A percentile compares a stretch with the other conserved stretches of the same genome.
Evolutionary conservation across 495 filamentous ascomycete genomes (phyloP).

Genomic region (Lasiosphaeriaceae sp.): DNA sequence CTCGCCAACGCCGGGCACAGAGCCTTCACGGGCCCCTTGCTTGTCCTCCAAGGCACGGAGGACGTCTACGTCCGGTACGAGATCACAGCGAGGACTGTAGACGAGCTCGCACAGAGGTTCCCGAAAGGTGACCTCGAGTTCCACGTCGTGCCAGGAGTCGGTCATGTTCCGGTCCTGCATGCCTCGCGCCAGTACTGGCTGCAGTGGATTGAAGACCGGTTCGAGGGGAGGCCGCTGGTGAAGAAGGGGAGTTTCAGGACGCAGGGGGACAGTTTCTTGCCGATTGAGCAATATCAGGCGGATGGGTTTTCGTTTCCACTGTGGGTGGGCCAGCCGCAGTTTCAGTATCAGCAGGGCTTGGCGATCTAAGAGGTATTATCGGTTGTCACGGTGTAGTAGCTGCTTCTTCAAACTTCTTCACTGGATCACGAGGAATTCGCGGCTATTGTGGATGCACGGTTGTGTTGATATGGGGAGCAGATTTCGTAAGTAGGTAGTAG

Average conservation of each 20-base stretch:
- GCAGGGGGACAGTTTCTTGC: conserved; percentile 25
- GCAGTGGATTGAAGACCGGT: conserved; percentile 38
- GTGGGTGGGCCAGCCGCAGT: conserved; percentile 29
- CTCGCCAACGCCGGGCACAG: not conserved
- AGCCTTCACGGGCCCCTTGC: not conserved
- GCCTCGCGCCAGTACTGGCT: conserved; percentile 37
- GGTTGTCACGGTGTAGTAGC: too few relatives aligned
- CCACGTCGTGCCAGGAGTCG: conserved; percentile 26
- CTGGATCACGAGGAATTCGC: too few relatives aligned
- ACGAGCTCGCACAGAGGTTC: conserved; percentile 28
- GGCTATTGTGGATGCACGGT: too few relatives aligned
- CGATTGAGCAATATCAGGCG: conserved; percentile 22
- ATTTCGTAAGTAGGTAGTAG: too few relatives aligned
- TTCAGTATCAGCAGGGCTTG: conserved; percentile 17
- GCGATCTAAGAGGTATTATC: too few relatives aligned
- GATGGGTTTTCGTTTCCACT: conserved; percentile 23
- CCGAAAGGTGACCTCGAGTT: conserved; percentile 31
- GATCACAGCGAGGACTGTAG: not conserved
- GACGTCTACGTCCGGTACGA: not conserved
- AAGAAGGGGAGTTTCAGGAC: conserved; percentile 11
- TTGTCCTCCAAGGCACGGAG: not conserved
- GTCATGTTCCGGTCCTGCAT: conserved; percentile 36
- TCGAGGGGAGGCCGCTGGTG: conserved; percentile 20
- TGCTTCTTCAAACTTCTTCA: too few relatives aligned
- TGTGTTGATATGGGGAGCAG: too few relatives aligned